Conservation (phyloP, 805 yeast genomes). For the Kregervanrija delftensis region DNA sequence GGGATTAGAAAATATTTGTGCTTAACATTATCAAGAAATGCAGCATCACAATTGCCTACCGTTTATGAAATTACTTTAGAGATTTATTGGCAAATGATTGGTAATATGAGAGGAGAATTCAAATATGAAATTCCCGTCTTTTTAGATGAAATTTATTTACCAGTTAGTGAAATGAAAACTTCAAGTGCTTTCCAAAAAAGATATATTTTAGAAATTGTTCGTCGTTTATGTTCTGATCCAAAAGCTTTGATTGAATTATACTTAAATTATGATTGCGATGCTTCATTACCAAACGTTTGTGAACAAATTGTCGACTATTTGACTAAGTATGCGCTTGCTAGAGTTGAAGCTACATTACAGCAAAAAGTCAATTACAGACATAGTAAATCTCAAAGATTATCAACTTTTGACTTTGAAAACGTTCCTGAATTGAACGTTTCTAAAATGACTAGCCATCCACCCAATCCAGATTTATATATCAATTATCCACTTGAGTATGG, state of each 20-base stretch:
- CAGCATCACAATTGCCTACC: constrained; percentile 85
- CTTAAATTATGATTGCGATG: constrained; percentile 91
- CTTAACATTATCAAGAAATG: constrained; percentile 78
- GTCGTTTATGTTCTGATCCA: constrained; percentile 81
- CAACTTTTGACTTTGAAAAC: constrained; percentile 66
- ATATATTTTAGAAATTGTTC: constrained; percentile 73
- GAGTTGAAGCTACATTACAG: constrained; percentile 63
- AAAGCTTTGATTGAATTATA: constrained; percentile 87
- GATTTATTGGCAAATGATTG: constrained; percentile 84
- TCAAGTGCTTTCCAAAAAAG: constrained; percentile 91
- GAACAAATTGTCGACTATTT: constrained; percentile 77
- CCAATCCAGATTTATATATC: constrained; percentile 47
- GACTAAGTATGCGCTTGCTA: constrained; percentile 60
- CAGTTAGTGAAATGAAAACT: constrained; percentile 85
- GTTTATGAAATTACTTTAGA: constrained; percentile 89
- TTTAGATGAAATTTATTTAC: constrained; percentile 87
- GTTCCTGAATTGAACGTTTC: constrained; percentile 73
- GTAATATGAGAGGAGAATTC: constrained; percentile 79
- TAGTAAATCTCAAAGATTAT: constrained; percentile 44
- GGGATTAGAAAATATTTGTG: constrained; percentile 83
- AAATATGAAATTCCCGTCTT: constrained; percentile 92
- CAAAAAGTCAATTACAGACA: constrained; percentile 57
- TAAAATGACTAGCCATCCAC: constrained; percentile 46
- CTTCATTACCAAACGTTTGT: constrained; percentile 72
- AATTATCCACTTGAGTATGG: constrained; percentile 75